phyloP scores from a whole-genome alignment of 257 asterid species.

The Ophiorrhiza pumila region DNA sequence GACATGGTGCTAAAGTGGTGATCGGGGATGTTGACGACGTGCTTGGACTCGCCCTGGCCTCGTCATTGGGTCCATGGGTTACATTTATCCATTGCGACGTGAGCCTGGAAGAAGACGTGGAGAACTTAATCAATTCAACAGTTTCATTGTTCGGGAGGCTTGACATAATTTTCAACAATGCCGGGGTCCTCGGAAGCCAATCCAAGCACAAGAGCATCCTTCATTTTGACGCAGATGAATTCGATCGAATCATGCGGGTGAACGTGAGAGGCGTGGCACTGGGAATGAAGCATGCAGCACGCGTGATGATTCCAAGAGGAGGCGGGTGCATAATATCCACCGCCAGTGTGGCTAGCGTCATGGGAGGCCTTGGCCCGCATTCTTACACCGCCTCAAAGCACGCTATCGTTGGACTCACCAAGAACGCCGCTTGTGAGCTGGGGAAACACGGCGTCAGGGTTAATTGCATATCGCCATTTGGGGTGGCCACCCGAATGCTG shows the following conservation, averaged over 20 bases:
- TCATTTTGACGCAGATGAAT: slow-evolving; percentile 61
- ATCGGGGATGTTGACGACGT: slow-evolving; percentile 64
- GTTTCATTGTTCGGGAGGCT: slow-evolving; percentile 45
- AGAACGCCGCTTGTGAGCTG: slow-evolving; percentile 74
- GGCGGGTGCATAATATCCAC: slow-evolving; percentile 67
- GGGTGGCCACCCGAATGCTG: slow-evolving; percentile 88
- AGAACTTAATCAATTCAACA: slow-evolving; percentile 37
- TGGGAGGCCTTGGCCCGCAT: slow-evolving; percentile 80
- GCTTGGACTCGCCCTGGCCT: slow-evolving; percentile 44
- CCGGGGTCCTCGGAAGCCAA: slow-evolving; percentile 74
- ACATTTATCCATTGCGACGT: slow-evolving; percentile 62
- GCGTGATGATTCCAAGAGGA: slow-evolving; percentile 54
- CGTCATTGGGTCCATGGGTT: slow-evolving; percentile 33
- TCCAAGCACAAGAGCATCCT: slow-evolving; percentile 63
- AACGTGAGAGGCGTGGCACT: slow-evolving; percentile 66
- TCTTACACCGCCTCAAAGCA: slow-evolving; percentile 86
- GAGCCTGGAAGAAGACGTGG: slow-evolving; percentile 53
- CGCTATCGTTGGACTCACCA: slow-evolving; percentile 70
- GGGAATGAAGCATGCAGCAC: slow-evolving; percentile 84
- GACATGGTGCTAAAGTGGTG: slow-evolving; percentile 66
- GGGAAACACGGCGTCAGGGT: slow-evolving; percentile 73
- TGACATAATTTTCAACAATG: slow-evolving; percentile 71
- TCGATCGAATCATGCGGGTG: slow-evolving; percentile 60
- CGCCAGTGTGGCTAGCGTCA: slow-evolving; percentile 68
- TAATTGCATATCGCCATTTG: slow-evolving; percentile 83